Conservation (phyloP, 1,284 basidiomycete genomes). For the Cutaneotrichosporon curvatum region DNA sequence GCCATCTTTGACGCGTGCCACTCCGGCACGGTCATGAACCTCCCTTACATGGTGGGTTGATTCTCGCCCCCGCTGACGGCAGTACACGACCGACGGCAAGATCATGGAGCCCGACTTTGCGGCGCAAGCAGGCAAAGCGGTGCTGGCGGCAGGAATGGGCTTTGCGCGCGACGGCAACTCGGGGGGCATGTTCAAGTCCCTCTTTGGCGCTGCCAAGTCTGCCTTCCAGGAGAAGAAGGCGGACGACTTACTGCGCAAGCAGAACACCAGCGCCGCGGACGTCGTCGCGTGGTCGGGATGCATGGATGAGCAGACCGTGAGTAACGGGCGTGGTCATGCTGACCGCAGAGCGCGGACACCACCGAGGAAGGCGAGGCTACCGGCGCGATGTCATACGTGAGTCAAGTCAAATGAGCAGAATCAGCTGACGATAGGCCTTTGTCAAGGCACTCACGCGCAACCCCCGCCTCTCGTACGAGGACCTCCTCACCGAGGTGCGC, state of each 20-base stretch:
- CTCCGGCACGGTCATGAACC: constrained; percentile 46
- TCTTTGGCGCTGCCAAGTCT: constrained; percentile 37
- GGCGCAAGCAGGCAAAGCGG: constrained; percentile 66
- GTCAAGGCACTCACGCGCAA: constrained; percentile 58
- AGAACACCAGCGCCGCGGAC: constrained; percentile 68
- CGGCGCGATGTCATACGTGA: constrained; percentile 65
- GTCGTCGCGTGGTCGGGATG: constrained; percentile 73
- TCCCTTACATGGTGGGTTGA: constrained; percentile 46
- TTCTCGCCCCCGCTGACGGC: constrained; percentile 2
- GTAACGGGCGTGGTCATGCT: neutral
- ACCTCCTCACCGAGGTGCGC: constrained; percentile 65
- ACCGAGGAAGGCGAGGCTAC: constrained; percentile 71
- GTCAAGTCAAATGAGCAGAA: neutral
- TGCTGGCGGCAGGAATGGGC: constrained; percentile 50
- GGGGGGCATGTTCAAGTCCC: constrained; percentile 56
- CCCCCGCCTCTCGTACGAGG: constrained; percentile 69
- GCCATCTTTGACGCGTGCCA: constrained; percentile 68
- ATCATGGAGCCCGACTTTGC: constrained; percentile 84
- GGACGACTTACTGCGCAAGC: constrained; percentile 24
- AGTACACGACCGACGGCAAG: constrained; percentile 85
- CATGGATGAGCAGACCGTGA: constrained; percentile 75
- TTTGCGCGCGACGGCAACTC: constrained; percentile 58
- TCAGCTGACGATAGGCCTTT: constrained; percentile 57
- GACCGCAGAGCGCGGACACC: constrained; percentile 60
- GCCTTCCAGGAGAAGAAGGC: constrained; percentile 27